phyloP scores from a whole-genome alignment of 148 eudicot genomes.

The Nyssa sinensis region DNA sequence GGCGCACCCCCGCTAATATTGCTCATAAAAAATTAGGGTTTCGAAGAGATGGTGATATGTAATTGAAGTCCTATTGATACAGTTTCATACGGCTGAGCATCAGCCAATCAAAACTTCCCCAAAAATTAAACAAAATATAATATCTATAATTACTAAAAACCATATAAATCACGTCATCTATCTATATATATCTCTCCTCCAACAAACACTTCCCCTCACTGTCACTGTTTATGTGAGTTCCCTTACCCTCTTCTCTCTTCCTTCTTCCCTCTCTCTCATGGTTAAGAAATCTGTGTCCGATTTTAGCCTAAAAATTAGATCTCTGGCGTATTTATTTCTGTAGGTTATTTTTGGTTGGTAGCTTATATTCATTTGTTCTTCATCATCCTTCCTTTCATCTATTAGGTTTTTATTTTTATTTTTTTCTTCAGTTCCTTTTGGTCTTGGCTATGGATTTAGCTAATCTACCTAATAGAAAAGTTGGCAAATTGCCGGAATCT shows the following conservation, averaged over 20 bases:
- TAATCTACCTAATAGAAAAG: no score
- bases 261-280: no score
- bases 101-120: background rate
- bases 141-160: no score
- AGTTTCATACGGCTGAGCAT: background rate
- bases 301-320: background rate
- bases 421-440: no score
- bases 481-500: conserved; percentile 1
- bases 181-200: background rate
- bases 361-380: background rate
- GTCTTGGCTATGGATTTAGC: no score
- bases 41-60: background rate
- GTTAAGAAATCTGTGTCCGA: background rate
- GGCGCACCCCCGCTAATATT: background rate
- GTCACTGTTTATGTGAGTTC: no score
- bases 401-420: no score
- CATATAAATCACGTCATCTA: background rate
- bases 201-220: background rate
- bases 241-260: background rate
- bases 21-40: background rate
- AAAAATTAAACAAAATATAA: background rate
- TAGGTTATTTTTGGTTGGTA: background rate
- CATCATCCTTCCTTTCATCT: background rate
- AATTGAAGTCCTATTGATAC: background rate
- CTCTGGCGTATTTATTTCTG: background rate